Conservation (phyloP, 2,329 filamentous ascomycete species). For the Aspergillus pseudoterreus region DNA sequence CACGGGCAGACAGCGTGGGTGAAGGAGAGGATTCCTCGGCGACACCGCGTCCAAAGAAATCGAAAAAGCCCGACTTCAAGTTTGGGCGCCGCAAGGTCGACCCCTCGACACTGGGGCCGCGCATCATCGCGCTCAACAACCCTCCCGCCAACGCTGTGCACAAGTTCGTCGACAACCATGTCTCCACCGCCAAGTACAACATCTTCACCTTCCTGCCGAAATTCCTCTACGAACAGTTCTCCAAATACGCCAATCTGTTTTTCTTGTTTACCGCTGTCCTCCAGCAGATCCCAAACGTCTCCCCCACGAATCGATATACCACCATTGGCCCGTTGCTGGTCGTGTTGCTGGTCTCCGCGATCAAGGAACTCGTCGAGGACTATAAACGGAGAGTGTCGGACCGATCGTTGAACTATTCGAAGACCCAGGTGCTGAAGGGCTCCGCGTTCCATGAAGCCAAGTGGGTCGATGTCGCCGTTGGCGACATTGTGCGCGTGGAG, state of each 20-base stretch:
- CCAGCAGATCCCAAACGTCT: slow-evolving; percentile 93
- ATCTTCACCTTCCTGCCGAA: slow-evolving; percentile 88
- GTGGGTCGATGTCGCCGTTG: slow-evolving; percentile 91
- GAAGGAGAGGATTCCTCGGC: slow-evolving; percentile 40
- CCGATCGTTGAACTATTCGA: slow-evolving; percentile 80
- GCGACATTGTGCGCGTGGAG: slow-evolving; percentile 87
- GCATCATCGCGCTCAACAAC: slow-evolving; percentile 95
- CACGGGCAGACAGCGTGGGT: slow-evolving; percentile 42
- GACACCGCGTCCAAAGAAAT: slow-evolving; percentile 51
- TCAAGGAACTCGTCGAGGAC: slow-evolving; percentile 92
- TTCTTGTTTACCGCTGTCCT: slow-evolving; percentile 95
- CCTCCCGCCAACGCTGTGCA: slow-evolving; percentile 83
- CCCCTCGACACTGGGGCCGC: slow-evolving; percentile 83
- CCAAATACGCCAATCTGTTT: slow-evolving; percentile 98
- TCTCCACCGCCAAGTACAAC: slow-evolving; percentile 98
- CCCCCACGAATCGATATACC: slow-evolving; percentile 91
- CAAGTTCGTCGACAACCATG: slow-evolving; percentile 94
- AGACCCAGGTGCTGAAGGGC: slow-evolving; percentile 76
- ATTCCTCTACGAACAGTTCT: slow-evolving; percentile 97
- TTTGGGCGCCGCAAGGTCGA: slow-evolving; percentile 83
- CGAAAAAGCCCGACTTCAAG: slow-evolving; percentile 75
- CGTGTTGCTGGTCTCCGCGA: slow-evolving; percentile 89
- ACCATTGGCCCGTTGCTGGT: slow-evolving; percentile 92
- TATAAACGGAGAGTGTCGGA: slow-evolving; percentile 86
- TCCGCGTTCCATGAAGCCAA: slow-evolving; percentile 80